Conservation (phyloP, 177 flowering plant genomes). For the Vitis hybrid region DNA sequence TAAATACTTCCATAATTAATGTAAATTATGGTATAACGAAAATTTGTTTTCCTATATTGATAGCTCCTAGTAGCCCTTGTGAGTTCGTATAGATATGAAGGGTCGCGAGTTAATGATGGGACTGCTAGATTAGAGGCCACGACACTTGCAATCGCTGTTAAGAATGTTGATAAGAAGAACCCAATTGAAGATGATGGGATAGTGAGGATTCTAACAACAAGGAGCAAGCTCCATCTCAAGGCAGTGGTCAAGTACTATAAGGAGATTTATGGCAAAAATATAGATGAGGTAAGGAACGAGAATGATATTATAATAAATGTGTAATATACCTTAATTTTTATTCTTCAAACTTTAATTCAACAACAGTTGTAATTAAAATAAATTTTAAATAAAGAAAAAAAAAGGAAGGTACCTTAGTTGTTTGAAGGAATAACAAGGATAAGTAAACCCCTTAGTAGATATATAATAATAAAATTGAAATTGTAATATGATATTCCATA, state of each 20-base stretch:
- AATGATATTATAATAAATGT: no score
- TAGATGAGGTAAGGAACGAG: constrained; percentile 40
- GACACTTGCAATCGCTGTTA: constrained; percentile 39
- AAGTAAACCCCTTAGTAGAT: no score
- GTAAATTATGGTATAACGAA: no score
- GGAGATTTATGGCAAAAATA: constrained; percentile 30
- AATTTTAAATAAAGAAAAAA: no score
- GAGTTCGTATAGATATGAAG: constrained; percentile 74
- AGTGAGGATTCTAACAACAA: constrained; percentile 63
- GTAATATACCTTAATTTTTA: no score
- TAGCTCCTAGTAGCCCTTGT: constrained; percentile 76
- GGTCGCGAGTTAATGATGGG: constrained; percentile 45
- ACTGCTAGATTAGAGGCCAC: constrained; percentile 69
- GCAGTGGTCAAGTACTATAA: constrained; percentile 39
- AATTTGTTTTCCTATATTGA: not conserved
- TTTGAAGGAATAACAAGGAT: no score
- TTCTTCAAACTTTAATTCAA: no score
- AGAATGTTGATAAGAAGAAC: constrained; percentile 20
- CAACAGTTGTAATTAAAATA: no score
- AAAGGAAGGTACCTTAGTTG: no score
- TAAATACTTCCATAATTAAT: no score
- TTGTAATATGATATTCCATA: no score
- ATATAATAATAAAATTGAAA: no score
- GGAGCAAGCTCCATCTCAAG: constrained; percentile 70
- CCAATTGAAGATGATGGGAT: constrained; percentile 55